Conservation (phyloP, 306 rosid genomes). For the Cicer judaicum region DNA sequence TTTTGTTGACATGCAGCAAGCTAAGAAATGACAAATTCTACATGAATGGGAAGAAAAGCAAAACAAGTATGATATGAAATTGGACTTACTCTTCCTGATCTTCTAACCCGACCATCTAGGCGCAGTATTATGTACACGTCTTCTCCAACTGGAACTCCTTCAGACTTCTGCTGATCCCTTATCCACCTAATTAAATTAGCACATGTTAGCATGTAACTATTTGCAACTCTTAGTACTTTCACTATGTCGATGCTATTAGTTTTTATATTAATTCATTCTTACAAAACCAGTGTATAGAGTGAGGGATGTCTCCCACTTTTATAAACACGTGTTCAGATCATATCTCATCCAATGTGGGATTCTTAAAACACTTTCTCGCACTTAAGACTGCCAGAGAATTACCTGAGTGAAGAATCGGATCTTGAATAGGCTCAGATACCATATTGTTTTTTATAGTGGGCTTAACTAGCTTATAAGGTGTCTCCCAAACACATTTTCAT, state of each 20-base stretch:
- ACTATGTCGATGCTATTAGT: conserved; percentile 1
- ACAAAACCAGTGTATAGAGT: no score
- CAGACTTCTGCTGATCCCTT: conserved; percentile 84
- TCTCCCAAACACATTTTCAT: no score
- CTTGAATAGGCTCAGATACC: no score
- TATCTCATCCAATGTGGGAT: no score
- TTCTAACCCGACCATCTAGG: conserved; percentile 93
- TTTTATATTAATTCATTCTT: no score
- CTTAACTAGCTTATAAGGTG: no score
- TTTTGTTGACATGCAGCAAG: conserved; percentile 25
- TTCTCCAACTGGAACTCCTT: conserved; percentile 91
- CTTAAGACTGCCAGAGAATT: no score
- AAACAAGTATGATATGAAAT: conserved; percentile 23
- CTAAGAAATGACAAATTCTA: conserved; percentile 19
- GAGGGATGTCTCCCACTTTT: no score
- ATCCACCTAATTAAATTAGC: conserved; percentile 79
- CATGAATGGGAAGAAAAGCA: conserved; percentile 25
- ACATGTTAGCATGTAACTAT: conserved; percentile 28
- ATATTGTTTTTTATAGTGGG: no score
- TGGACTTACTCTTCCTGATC: conserved; percentile 88
- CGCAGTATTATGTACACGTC: conserved; percentile 89
- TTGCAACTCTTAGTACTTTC: conserved; percentile 33
- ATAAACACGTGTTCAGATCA: no score
- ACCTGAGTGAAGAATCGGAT: no score
- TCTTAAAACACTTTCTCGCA: no score